Conservation (phyloP, 331 rosid species). For the Cydonia oblonga region DNA sequence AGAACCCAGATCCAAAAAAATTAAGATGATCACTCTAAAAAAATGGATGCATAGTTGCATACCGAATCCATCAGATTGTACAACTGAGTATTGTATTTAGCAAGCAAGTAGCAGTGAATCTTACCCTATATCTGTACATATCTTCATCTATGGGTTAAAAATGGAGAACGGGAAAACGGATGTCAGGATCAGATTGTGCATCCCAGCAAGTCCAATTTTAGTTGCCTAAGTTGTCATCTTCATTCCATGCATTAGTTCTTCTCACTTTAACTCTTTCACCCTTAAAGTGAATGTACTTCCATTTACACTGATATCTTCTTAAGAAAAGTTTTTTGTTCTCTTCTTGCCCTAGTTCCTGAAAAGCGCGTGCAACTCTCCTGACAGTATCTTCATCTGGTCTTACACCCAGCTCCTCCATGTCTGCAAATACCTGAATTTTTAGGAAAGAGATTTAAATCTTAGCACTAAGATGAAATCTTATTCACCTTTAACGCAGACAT, state of each 20-base stretch:
- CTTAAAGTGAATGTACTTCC: conserved; percentile 80
- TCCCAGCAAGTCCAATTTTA: conserved; percentile 8
- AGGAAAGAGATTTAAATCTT: not conserved
- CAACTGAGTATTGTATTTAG: not conserved
- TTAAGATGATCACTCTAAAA: not conserved
- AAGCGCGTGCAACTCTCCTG: conserved; percentile 51
- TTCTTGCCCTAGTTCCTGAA: conserved; percentile 50
- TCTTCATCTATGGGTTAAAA: not conserved
- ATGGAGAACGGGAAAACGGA: not conserved
- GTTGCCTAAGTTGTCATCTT: conserved; percentile 18
- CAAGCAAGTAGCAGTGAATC: not conserved
- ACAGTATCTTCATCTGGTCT: conserved; percentile 89
- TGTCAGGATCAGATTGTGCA: not conserved
- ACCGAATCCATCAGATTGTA: not conserved
- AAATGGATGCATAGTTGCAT: not conserved
- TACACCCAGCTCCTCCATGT: conserved; percentile 75
- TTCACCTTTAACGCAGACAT: not conserved
- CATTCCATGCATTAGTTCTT: conserved; percentile 34
- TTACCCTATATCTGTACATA: not conserved
- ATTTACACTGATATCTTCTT: conserved; percentile 52
- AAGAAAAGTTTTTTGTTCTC: conserved; percentile 45
- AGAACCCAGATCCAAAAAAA: not conserved
- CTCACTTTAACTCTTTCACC: conserved; percentile 73
- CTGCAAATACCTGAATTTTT: conserved; percentile 59
- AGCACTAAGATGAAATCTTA: not conserved